These are phyloP conservation scores for Saccharomycopsis capsularis DNA, from an alignment of 805 yeast genomes.

Conservation along the genomic window DNA sequence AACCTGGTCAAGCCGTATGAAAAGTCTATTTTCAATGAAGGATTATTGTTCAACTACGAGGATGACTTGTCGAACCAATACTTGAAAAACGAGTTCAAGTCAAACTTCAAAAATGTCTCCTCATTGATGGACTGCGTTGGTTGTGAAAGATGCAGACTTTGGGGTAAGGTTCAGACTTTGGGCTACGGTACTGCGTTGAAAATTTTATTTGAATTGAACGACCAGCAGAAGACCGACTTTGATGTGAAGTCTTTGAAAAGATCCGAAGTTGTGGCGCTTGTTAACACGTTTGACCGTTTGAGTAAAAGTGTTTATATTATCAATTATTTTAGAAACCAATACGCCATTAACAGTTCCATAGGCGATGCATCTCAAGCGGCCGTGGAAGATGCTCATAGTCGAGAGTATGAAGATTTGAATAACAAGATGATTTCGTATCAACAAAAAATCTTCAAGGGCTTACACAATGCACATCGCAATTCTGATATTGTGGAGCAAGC, in stretches of 20 bases:
- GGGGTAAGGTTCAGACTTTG: constrained; percentile 97
- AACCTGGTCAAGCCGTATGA: constrained; percentile 28
- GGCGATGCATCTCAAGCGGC: neutral
- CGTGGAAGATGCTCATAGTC: neutral
- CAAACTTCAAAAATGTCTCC: constrained; percentile 82
- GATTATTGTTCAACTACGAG: constrained; percentile 37
- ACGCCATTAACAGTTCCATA: neutral
- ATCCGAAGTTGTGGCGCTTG: constrained; percentile 80
- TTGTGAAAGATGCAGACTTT: constrained; percentile 92
- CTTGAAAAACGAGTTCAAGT: constrained; percentile 79
- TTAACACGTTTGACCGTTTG: constrained; percentile 88
- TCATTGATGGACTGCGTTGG: constrained; percentile 98
- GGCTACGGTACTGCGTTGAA: constrained; percentile 97
- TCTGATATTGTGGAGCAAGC: neutral
- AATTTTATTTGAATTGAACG: constrained; percentile 71
- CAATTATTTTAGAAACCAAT: constrained; percentile 42
- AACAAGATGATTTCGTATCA: constrained; percentile 15
- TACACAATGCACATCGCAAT: neutral
- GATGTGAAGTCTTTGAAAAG: constrained; percentile 54
- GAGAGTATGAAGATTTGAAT: constrained; percentile 11
- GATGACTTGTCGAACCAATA: constrained; percentile 36
- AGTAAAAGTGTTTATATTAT: constrained; percentile 78
- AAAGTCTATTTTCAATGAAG: constrained; percentile 42
- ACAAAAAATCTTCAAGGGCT: constrained; percentile 20
- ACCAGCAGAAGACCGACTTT: constrained; percentile 38